Evolutionary conservation across 2,329 filamentous ascomycete genomes (phyloP), one percentile per base, ranked within the genome.

Genomic region (Torrubiella hemipterigena): DNA sequence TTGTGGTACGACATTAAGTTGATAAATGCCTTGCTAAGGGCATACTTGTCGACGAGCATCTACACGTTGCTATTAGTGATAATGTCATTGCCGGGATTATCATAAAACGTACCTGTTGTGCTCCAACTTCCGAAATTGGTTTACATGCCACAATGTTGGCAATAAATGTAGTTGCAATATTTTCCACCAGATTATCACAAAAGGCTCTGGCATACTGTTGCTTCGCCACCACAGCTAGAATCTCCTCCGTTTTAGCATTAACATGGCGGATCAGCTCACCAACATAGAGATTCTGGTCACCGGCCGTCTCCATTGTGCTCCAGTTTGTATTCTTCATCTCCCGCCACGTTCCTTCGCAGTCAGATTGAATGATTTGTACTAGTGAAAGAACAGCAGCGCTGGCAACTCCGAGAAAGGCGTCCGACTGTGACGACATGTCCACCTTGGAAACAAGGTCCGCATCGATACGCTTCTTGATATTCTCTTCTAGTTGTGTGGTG

Each of bases 321-420:
- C 91, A 98, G 29, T 87, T 82, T 1, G 81, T 93, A 50, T 95
- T 94, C 40, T 79, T 81, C 91, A 98, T 98, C 60, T 96, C 91
- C 34, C 87, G 75, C 91, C 89, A 98, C 12, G 80, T 78, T 1
- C 81, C 73, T 41, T 96, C 89, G 44, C 86, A 81, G 31, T 81
- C 80, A 1, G 77, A 54, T 50, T 94, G 87, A 5, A 94, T 82
- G 46, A 77, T 79, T 38, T 82, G 77, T 5, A 96, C 87, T 27
- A 98, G 65, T 1, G 81, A 73, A 30, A 91, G 69, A 6, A 98
- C 81, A 4, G 85, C 80, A 10, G 86, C 81, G 48, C 83, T 89
- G 3, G 89, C 91, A 22, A 98, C 89, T 3, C 87, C 87, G 63
- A 98, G 81, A 55, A 96, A 98, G 0, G 85, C 77, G 55, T 98